These are phyloP conservation scores for Baorangia bicolor DNA, from an alignment of 768 basidiomycete genomes.

Conservation along the genomic window DNA sequence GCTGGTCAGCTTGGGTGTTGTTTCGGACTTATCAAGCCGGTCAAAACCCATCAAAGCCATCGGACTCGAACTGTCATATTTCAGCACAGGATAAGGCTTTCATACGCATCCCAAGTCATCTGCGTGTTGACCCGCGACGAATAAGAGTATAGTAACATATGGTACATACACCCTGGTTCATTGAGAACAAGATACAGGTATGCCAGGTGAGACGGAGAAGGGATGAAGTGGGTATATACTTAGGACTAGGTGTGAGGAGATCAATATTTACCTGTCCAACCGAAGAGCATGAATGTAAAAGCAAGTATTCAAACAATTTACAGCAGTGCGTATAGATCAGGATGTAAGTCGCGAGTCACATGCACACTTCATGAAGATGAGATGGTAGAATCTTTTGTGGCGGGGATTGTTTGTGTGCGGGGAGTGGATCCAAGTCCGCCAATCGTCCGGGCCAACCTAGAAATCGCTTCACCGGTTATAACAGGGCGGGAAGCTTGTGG, in stretches of 20 bases:
- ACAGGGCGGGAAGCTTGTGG: slow-evolving; percentile 59
- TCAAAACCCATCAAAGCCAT: slow-evolving; percentile 86
- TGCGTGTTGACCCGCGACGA: slow-evolving; percentile 4
- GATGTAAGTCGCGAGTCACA: slow-evolving; percentile 1
- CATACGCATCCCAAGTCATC: neutral
- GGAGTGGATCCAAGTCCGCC: slow-evolving; percentile 35
- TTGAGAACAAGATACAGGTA: slow-evolving; percentile 23
- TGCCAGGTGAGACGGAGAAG: slow-evolving; percentile 12
- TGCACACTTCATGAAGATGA: slow-evolving; percentile 18
- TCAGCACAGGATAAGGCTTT: slow-evolving; percentile 54
- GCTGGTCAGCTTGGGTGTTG: slow-evolving; percentile 84
- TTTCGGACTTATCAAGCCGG: slow-evolving; percentile 85
- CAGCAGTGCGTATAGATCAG: slow-evolving; percentile 13
- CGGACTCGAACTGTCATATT: slow-evolving; percentile 93
- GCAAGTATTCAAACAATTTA: slow-evolving; percentile 10
- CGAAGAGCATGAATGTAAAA: slow-evolving; percentile 14
- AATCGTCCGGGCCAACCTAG: slow-evolving; percentile 62
- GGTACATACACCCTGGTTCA: slow-evolving; percentile 19
- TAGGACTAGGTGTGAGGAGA: slow-evolving; percentile 14
- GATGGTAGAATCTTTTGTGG: slow-evolving; percentile 29
- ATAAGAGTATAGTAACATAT: slow-evolving; percentile 19
- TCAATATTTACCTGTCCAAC: slow-evolving; percentile 19
- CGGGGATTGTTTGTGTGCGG: slow-evolving; percentile 27
- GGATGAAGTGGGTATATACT: slow-evolving; percentile 25
- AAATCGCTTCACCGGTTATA: slow-evolving; percentile 70